Base-by-base conservation (phyloP, 305 asterid species). In the Fraxinus paxiana region DNA sequence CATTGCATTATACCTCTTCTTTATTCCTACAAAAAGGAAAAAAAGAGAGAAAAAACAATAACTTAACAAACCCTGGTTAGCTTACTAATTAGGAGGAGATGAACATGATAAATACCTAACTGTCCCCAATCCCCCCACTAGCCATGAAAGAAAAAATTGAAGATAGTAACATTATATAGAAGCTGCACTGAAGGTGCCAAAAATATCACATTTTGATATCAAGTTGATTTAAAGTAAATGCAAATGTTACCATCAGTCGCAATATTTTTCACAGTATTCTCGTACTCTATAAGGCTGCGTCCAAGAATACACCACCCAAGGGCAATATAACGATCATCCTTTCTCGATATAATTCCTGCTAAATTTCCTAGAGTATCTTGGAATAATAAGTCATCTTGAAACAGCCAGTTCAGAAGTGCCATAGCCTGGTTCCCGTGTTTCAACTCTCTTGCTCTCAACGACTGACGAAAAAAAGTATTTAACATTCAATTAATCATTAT, bases 231-330 rank as follows among this genome's bases (percentile, higher is more conserved):
- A 69, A 69, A 78, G 79, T 20, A 38, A 15, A 35, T 15, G 56
- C 15, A 48, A 18, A 81, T 72, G 24, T 84, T 92, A 95, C 98
- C 98, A 71, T 79, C 84, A 73, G 90, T 89, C 31, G 77, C 76
- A 80, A 87, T 78, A 81, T 85, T 88, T 22, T 79, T 83, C 83
- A 34, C 85, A 34, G 83, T 72, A 59, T 70, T 84, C 79, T 93
- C 96, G 78, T 82, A 87, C 63, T 95, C 95, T 73, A 95, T 31
- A 72, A 95, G 89, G 80, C 87, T 82, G 46, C 93, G 98, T 56
- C 92, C 92, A 86, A 95, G 91, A 54, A 86, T 85, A 86, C 98
- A 95, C 98, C 98, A 95, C 33, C 98, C 97, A 41, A 95, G 88
- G 83, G 92, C 90, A 86, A 93, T 83, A 88, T 90, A 88, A 43